Conservation (phyloP, 2,329 filamentous ascomycete species). For the Claviceps spartinae region DNA sequence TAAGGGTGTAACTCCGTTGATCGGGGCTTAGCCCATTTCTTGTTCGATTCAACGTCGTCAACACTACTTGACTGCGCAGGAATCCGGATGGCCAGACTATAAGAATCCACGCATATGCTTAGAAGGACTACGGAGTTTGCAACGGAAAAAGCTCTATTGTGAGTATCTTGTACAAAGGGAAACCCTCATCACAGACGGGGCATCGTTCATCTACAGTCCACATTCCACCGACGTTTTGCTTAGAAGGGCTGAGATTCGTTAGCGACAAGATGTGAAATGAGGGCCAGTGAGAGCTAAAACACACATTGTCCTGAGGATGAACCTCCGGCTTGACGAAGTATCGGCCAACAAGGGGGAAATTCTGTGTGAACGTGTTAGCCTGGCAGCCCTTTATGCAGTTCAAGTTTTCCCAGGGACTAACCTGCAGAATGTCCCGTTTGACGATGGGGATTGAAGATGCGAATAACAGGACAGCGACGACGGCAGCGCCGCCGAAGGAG, state of each 20-base stretch:
- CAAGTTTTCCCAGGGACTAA: constrained; percentile 17
- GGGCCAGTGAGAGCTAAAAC: constrained; percentile 14
- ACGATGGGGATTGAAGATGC: constrained; percentile 49
- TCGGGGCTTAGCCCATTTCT: not conserved
- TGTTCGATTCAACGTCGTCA: not conserved
- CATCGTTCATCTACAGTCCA: constrained; percentile 16
- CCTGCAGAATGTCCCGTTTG: constrained; percentile 44
- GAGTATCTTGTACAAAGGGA: constrained; percentile 26
- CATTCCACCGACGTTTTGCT: constrained; percentile 14
- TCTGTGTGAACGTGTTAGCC: constrained; percentile 21
- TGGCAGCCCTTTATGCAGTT: not conserved
- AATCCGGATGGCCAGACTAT: not conserved
- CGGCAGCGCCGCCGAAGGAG: constrained; percentile 43
- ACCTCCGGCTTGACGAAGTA: constrained; percentile 41
- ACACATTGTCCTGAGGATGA: constrained; percentile 49
- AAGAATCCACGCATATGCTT: not conserved
- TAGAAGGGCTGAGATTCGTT: constrained; percentile 26
- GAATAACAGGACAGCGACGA: constrained; percentile 45
- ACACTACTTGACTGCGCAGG: too few relatives aligned
- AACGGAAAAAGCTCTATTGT: constrained; percentile 19
- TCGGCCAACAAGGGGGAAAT: constrained; percentile 38
- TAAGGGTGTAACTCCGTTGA: too few relatives aligned
- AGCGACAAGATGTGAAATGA: constrained; percentile 7
- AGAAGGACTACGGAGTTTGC: not conserved
- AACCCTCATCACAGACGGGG: constrained; percentile 11